These are phyloP conservation scores for Lagenidium sp. DNA, from an alignment of 352 stramenopile genomes.

Conservation along the genomic window DNA sequence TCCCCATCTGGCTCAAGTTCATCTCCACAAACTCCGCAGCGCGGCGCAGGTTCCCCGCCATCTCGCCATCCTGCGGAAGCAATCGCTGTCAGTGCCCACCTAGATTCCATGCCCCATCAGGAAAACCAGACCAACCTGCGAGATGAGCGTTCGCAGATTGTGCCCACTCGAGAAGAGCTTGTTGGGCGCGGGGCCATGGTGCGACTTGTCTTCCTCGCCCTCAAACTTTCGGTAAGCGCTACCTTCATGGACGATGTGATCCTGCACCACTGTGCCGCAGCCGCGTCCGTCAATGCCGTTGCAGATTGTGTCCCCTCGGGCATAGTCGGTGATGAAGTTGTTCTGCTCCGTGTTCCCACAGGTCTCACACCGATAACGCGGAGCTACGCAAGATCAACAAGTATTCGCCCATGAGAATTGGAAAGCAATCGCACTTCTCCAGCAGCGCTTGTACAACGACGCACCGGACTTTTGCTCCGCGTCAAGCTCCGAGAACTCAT, in stretches of 20 bases:
- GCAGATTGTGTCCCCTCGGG: conserved; percentile 81
- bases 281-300: conserved; percentile 80
- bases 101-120: too few species aligned
- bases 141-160: conserved; percentile 94
- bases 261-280: conserved; percentile 92
- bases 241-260: conserved; percentile 95
- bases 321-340: conserved; percentile 88
- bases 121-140: conserved; percentile 33
- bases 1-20: conserved; percentile 96
- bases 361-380: conserved; percentile 76
- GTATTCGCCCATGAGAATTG: background rate
- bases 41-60: conserved; percentile 74
- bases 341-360: conserved; percentile 86
- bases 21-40: conserved; percentile 92
- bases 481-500: conserved; percentile 83
- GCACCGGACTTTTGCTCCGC: conserved; percentile 78
- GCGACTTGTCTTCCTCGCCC: conserved; percentile 94
- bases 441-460: background rate
- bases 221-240: conserved; percentile 96
- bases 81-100: background rate
- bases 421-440: too few species aligned
- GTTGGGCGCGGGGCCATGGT: conserved; percentile 93
- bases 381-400: conserved; percentile 25
- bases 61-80: conserved; percentile 57
- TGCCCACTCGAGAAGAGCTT: conserved; percentile 93